Evolutionary conservation across 345 rosid genomes (phyloP).

Genomic region (Syzygium jambos): DNA sequence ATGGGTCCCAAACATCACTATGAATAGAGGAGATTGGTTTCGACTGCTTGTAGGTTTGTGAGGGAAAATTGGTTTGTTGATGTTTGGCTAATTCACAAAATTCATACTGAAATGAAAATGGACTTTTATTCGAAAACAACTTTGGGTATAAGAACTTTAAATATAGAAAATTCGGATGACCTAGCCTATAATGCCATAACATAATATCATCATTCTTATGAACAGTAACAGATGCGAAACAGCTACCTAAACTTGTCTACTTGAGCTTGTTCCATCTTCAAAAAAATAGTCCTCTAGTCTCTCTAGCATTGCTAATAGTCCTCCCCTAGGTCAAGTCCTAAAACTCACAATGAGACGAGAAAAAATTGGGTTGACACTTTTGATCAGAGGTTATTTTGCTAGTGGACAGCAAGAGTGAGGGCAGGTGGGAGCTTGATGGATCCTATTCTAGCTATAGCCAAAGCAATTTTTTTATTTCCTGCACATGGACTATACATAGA

Average conservation of each 20-base stretch:
- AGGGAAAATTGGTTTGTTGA: background rate
- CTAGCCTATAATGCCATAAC: background rate
- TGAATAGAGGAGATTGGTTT: background rate
- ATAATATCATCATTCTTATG: background rate
- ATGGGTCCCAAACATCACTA: background rate
- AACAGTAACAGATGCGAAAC: no score
- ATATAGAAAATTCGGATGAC: background rate
- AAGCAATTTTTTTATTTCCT: no score
- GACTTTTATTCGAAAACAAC: background rate
- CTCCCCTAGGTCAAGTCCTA: fast-evolving
- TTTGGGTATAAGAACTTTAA: background rate
- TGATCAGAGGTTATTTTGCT: background rate
- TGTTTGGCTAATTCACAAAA: background rate
- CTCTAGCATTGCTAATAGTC: background rate
- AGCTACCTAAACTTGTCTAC: fast-evolving
- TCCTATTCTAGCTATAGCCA: background rate
- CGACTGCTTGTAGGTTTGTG: background rate
- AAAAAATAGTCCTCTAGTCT: no score
- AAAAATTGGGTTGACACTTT: background rate
- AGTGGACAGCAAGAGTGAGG: background rate
- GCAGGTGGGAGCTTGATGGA: background rate
- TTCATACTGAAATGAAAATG: background rate
- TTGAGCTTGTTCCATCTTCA: background rate
- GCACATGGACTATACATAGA: no score
- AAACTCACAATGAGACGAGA: background rate